Base-by-base conservation (phyloP, 345 rosid species). In the Syzygium oleosum region DNA sequence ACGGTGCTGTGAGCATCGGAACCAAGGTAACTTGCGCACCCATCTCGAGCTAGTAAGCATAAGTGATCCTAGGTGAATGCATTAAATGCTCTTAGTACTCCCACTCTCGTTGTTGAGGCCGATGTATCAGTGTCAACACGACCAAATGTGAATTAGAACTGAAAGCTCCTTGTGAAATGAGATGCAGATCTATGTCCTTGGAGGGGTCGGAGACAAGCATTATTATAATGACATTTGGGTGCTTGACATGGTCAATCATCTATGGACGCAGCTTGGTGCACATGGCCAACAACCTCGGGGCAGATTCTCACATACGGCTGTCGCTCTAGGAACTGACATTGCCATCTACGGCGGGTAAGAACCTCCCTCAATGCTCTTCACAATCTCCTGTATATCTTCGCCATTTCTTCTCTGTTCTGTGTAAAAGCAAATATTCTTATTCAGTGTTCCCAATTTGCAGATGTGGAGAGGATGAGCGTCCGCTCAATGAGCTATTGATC, bases 391-490 rank as follows among this genome's bases (percentile, higher is more conserved):
- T 11, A 49, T 23, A 46, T 21, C 52, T 51, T 27, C 5, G 1
- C 15, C 51, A 46, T 52, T 23, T 51, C 19, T 23, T 46, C 54
- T 73, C n/a, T 55, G 19, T 17, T 73, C 51, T 46, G 9, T 7
- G 16, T 22, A 2, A n/a, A 21, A 52, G 17, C n/a, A 43, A 58
- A 7, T n/a, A 27, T 23, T 65, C 25, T 52, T 87, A 34, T 87
- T 53, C 27, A 34, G 10, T 52, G 65, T 51, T 61, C 54, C 46
- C 12, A 56, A 4, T 46, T 22, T 68, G 79, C 92, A 94, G 98
- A 38, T 95, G 98, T 12, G 95, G 97, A 43, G 96, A 94, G 91
- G 97, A 95, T 84, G 97, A 95, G 89, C 96, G 90, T 52, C 98
- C 98, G 12, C 93, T 94, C 77, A 92, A 93, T 21, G 97, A 95